Evolutionary conservation across 2,329 filamentous ascomycete genomes (phyloP), one percentile per base, ranked within the genome.

Genomic region (Cladosporium sp.): DNA sequence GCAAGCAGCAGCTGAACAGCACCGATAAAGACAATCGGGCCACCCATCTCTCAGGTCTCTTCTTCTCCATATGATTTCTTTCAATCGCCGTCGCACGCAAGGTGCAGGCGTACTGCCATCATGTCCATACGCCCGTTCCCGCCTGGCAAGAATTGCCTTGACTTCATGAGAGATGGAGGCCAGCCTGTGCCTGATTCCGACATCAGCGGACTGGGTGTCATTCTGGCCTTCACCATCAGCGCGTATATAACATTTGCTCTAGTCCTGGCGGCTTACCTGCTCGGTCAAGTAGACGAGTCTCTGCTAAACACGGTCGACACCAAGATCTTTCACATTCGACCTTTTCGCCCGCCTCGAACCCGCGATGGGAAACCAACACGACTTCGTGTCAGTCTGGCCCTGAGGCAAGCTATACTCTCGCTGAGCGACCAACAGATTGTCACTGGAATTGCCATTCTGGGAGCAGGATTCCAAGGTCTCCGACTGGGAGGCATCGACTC

Each of bases 201-300:
- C 37, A 66, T 67, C 28, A 58, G 61, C 9, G 65, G 65, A 4
- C 59, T 64, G 34, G 64, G 64, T 6, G 63, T 64, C 14, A 63
- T 65, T 15, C 45, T 64, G 19, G 64, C 63, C 15, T 67, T 67
- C 39, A 51, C 63, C 28, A 38, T 65, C 28, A 65, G 61, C 39
- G 65, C 65, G 17, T 64, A 60, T 38, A 5, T 65, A 22, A 64
- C 64, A 2, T 60, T 67, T 14, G 28, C 56, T 11, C 55, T 59
- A 6, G 60, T 64, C 0, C 39, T 66, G 22, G 40, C 57, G 9
- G 59, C 64, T 30, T 66, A 66, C 30, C n/a, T 59, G 28, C 30
- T 51, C 14, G 64, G 64, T 22, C 40, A 64, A n/a, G 60, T 65
- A 19, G 63, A 64, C 20, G 59, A 56, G 19, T 62, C 61, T 28